Evolutionary conservation across 495 filamentous ascomycete genomes (phyloP).

Genomic region (Penicillium longicatenatum): DNA sequence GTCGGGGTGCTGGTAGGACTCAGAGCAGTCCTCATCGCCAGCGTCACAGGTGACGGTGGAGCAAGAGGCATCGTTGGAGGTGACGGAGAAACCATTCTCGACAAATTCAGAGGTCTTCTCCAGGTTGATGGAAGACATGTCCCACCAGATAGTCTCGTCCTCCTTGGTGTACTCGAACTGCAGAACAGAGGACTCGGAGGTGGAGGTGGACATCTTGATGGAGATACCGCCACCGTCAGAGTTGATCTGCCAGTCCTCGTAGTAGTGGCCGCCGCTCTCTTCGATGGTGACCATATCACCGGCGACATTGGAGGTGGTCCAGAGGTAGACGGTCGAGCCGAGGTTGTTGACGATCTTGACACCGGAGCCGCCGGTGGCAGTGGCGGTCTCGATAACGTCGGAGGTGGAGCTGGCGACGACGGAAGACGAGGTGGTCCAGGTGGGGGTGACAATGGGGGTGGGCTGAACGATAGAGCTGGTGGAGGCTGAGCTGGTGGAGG

Average conservation of each 20-base stretch:
- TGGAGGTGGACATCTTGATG: constrained; percentile 42
- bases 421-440: constrained; percentile 10
- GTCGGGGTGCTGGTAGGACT: constrained; percentile 37
- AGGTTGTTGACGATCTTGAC: constrained; percentile 43
- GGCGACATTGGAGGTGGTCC: constrained; percentile 32
- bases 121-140: constrained; percentile 47
- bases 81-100: constrained; percentile 36
- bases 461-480: constrained; percentile 9
- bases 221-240: constrained; percentile 43
- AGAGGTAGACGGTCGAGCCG: constrained; percentile 34
- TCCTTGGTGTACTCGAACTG: constrained; percentile 50
- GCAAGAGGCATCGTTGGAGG: constrained; percentile 32
- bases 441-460: constrained; percentile 11
- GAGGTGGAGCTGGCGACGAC: constrained; percentile 15
- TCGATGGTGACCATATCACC: constrained; percentile 30
- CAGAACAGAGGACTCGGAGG: constrained; percentile 30
- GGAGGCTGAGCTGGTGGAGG: constrained; percentile 2
- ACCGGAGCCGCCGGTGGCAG: constrained; percentile 21
- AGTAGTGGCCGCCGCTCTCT: constrained; percentile 27
- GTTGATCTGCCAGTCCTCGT: constrained; percentile 36
- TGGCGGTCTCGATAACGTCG: constrained; percentile 2
- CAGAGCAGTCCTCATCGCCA: constrained; percentile 35
- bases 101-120: constrained; percentile 31
- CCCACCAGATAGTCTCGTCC: constrained; percentile 45
- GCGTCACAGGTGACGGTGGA: constrained; percentile 30